Conservation (phyloP, 805 yeast genomes). For the Maudiozyma barnettii region DNA sequence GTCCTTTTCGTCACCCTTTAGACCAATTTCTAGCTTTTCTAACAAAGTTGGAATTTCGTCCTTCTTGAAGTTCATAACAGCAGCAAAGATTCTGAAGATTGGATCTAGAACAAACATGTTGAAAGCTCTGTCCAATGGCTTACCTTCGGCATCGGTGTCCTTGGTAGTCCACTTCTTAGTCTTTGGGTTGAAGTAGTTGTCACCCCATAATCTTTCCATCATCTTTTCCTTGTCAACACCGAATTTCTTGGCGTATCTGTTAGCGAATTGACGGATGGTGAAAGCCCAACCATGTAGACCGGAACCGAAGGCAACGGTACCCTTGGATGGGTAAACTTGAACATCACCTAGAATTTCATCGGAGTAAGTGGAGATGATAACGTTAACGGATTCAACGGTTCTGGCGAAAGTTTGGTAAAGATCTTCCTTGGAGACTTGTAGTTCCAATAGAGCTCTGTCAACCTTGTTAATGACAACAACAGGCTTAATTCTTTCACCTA, state of each 20-base stretch:
- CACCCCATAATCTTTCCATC: slow-evolving; percentile 99
- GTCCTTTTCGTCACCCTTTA: slow-evolving; percentile 96
- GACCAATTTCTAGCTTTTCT: slow-evolving; percentile 85
- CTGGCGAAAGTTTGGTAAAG: slow-evolving; percentile 96
- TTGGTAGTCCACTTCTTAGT: slow-evolving; percentile 98
- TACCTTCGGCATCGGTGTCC: slow-evolving; percentile 92
- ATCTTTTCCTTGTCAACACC: slow-evolving; percentile 97
- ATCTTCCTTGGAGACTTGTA: slow-evolving; percentile 98
- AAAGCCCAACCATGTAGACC: slow-evolving; percentile 99
- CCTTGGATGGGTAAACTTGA: slow-evolving; percentile 97
- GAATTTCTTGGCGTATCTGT: slow-evolving; percentile 96
- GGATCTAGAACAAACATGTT: slow-evolving; percentile 98
- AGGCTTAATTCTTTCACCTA: slow-evolving; percentile 99
- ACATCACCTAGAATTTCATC: slow-evolving; percentile 88
- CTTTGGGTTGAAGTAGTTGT: slow-evolving; percentile 99
- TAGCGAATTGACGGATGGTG: slow-evolving; percentile 97
- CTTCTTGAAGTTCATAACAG: slow-evolving; percentile 98
- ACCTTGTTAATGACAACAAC: slow-evolving; percentile 98
- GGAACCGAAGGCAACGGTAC: slow-evolving; percentile 99
- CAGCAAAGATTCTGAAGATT: slow-evolving; percentile 91
- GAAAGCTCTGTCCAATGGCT: slow-evolving; percentile 96
- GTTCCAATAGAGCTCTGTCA: slow-evolving; percentile 97
- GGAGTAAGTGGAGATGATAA: slow-evolving; percentile 89
- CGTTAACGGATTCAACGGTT: slow-evolving; percentile 99
- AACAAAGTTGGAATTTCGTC: slow-evolving; percentile 88